Evolutionary conservation across 2,329 filamentous ascomycete genomes (phyloP).

Genomic region (Colletotrichum karsti): DNA sequence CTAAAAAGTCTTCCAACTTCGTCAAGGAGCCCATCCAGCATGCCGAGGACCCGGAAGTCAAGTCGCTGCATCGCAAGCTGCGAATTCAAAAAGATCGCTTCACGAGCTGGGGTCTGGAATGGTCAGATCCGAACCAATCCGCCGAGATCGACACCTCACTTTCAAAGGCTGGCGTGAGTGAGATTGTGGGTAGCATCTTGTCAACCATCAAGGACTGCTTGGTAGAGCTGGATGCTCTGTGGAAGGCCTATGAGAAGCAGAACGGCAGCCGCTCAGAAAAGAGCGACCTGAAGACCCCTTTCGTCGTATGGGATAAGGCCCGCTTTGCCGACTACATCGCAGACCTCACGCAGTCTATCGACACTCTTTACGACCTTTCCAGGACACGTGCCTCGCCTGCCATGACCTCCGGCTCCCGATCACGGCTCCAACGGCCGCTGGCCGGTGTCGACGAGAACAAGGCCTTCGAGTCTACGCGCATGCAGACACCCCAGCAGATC

Average conservation of each 20-base stretch:
- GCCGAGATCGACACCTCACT: constrained; percentile 76
- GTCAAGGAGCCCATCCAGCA: constrained; percentile 72
- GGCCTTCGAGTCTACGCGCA: constrained; percentile 66
- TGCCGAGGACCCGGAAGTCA: constrained; percentile 73
- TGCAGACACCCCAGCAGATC: constrained; percentile 69
- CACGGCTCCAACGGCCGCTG: constrained; percentile 45
- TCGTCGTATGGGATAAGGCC: constrained; percentile 74
- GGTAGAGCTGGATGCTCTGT: constrained; percentile 78
- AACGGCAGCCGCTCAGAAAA: constrained; percentile 48
- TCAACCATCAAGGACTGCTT: constrained; percentile 83
- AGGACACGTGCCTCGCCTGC: constrained; percentile 64
- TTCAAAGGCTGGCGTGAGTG: constrained; percentile 78
- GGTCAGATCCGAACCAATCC: constrained; percentile 75
- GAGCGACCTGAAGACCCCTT: constrained; percentile 60
- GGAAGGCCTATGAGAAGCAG: constrained; percentile 65
- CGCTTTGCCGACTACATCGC: constrained; percentile 79
- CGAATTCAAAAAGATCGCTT: constrained; percentile 83
- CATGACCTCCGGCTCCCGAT: constrained; percentile 40
- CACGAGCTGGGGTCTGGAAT: constrained; percentile 82
- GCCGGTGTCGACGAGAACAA: constrained; percentile 53
- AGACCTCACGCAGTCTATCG: constrained; percentile 80
- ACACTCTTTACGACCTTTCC: constrained; percentile 81
- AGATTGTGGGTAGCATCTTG: constrained; percentile 82
- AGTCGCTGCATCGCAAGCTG: constrained; percentile 77
- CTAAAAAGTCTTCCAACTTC: constrained; percentile 80